phyloP scores from a whole-genome alignment of 768 basidiomycete genomes.

The Omphalotus guepiniiformis region DNA sequence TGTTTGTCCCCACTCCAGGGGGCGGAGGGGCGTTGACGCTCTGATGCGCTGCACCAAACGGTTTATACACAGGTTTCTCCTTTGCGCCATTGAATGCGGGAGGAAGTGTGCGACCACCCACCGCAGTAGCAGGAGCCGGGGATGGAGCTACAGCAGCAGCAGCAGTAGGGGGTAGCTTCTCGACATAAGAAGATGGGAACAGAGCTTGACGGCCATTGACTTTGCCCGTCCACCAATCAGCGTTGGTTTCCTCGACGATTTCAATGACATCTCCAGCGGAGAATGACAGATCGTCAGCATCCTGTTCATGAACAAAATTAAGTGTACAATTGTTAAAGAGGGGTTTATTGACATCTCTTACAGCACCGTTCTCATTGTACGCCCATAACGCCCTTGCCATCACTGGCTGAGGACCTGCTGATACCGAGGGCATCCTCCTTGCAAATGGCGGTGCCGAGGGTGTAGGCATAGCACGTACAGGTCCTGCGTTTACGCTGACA shows the following conservation, averaged over 20 bases:
- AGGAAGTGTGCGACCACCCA: constrained; percentile 7
- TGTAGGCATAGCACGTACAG: constrained; percentile 1
- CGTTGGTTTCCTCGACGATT: constrained; percentile 65
- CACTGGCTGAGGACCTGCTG: constrained; percentile 23
- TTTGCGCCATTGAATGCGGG: constrained; percentile 9
- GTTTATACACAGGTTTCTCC: constrained; percentile 11
- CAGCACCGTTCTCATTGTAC: constrained; percentile 58
- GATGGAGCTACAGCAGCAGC: constrained; percentile 23
- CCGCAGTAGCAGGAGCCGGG: neutral
- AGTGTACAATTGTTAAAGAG: neutral
- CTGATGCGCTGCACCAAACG: constrained; percentile 15
- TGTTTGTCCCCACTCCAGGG: constrained; percentile 13
- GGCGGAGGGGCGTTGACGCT: constrained; percentile 14
- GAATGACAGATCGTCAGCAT: constrained; percentile 73
- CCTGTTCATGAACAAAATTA: constrained; percentile 32
- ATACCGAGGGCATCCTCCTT: constrained; percentile 11
- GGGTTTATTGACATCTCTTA: too few relatives aligned
- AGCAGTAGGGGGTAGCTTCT: constrained; percentile 33
- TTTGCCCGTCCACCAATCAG: constrained; percentile 87
- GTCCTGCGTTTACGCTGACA: constrained; percentile 7
- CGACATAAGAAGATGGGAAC: constrained; percentile 73
- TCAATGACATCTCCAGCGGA: constrained; percentile 69
- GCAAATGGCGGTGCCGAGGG: constrained; percentile 4
- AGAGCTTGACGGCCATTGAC: constrained; percentile 58
- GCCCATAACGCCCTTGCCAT: constrained; percentile 56